Evolutionary conservation across 2,329 filamentous ascomycete species (phyloP).

Genomic region (Ophiosphaerella narmari): DNA sequence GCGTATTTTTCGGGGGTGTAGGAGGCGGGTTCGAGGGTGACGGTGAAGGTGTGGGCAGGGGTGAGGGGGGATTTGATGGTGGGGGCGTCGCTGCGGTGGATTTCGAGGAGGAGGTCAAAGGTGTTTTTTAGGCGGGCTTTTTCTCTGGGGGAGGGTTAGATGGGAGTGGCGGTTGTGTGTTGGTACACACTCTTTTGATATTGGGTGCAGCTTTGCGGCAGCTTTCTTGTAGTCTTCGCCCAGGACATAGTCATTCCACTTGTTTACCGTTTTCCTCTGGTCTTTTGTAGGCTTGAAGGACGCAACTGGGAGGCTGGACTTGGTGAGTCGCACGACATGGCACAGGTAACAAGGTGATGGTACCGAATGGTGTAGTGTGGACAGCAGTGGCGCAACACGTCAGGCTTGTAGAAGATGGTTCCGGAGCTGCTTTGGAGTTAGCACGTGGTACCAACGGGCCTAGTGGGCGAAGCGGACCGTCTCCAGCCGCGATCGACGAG

Average conservation of each 20-base stretch:
- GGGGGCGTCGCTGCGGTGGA: constrained; percentile 70
- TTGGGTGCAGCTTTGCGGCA: constrained; percentile 67
- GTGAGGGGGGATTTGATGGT: constrained; percentile 62
- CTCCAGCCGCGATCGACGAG: constrained; percentile 79
- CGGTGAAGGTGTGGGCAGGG: constrained; percentile 69
- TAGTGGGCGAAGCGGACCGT: constrained; percentile 54
- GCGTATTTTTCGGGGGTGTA: constrained; percentile 77
- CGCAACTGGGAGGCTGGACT: constrained; percentile 64
- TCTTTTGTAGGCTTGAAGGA: constrained; percentile 70
- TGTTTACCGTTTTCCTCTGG: constrained; percentile 75
- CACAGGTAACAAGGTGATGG: constrained; percentile 1
- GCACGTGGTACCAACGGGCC: not conserved
- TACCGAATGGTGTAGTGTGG: constrained; percentile 82
- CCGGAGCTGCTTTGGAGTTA: constrained; percentile 48
- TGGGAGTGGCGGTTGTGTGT: not conserved
- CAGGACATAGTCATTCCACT: constrained; percentile 73
- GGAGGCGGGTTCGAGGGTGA: constrained; percentile 70
- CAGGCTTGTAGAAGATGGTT: constrained; percentile 74
- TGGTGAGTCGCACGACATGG: constrained; percentile 9
- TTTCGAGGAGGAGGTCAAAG: constrained; percentile 68
- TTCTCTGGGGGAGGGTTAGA: constrained; percentile 45
- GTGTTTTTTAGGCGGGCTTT: constrained; percentile 67
- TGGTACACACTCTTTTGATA: constrained; percentile 64
- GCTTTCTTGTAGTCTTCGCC: constrained; percentile 71
- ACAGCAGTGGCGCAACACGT: constrained; percentile 81